A percentile compares a stretch with the other conserved stretches of the same genome.
Conservation (phyloP, 2,329 filamentous ascomycete genomes). For the Botrytis galanthina region DNA sequence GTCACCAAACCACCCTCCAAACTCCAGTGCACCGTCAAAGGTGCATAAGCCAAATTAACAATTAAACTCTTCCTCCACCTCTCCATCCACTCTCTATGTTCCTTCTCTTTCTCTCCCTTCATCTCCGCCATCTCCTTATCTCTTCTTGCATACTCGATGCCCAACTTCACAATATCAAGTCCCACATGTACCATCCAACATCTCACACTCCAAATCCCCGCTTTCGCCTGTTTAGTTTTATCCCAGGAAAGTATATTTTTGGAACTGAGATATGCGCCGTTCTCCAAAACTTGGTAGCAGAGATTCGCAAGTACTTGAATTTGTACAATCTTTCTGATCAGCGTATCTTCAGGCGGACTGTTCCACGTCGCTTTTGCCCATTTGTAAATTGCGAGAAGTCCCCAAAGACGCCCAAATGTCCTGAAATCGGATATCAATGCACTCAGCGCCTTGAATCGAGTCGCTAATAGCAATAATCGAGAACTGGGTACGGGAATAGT, state of each 20-base stretch:
- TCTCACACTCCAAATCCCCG: conserved; percentile 70
- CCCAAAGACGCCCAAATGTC: conserved; percentile 75
- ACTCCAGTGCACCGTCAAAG: conserved; percentile 83
- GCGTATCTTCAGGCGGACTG: conserved; percentile 42
- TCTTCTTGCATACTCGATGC: conserved; percentile 35
- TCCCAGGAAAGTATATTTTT: conserved; percentile 67
- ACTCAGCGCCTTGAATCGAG: conserved; percentile 57
- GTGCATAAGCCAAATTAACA: conserved; percentile 73
- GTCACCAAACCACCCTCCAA: conserved; percentile 62
- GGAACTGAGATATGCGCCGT: conserved; percentile 70
- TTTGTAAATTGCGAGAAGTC: conserved; percentile 69
- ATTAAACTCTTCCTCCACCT: conserved; percentile 65
- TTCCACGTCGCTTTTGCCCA: conserved; percentile 54
- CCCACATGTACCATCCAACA: conserved; percentile 79
- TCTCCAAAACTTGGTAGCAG: conserved; percentile 77
- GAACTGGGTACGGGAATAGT: conserved; percentile 31
- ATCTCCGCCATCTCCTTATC: conserved; percentile 35
- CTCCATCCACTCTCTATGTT: conserved; percentile 37
- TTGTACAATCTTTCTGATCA: conserved; percentile 56
- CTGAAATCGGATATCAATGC: conserved; percentile 67
- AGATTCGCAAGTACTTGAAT: conserved; percentile 67
- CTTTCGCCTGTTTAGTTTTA: conserved; percentile 55
- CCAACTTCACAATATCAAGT: conserved; percentile 69
- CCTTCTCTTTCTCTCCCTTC: conserved; percentile 38
- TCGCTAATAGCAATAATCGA: conserved; percentile 46